Percentiles rank a stretch among this genome's conserved stretches.
phyloP scores from a whole-genome alignment of 805 yeast species.

The Wickerhamiella domercqiae region DNA sequence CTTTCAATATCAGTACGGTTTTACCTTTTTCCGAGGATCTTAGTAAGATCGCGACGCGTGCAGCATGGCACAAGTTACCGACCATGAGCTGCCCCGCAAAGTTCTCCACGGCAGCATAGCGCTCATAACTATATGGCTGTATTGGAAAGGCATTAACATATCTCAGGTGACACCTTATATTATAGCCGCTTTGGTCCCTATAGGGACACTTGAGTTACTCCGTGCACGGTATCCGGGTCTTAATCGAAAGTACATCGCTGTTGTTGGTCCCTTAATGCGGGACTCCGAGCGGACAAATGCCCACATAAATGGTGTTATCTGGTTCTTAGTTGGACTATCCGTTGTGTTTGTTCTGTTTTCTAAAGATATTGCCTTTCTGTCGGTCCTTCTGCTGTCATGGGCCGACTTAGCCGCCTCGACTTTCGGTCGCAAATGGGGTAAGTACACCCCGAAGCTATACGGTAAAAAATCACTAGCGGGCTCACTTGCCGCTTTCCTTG shows the following conservation, averaged over 20 bases:
- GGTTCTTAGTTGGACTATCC: constrained; percentile 68
- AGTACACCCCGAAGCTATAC: constrained; percentile 63
- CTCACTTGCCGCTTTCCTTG: constrained; percentile 63
- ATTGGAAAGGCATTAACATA: constrained; percentile 44
- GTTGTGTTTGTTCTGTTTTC: constrained; percentile 56
- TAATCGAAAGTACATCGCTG: constrained; percentile 49
- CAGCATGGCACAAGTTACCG: no score
- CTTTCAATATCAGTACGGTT: no score
- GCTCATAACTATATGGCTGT: constrained; percentile 57
- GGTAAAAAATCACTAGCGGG: constrained; percentile 80
- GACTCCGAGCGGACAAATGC: constrained; percentile 51
- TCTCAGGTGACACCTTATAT: constrained; percentile 47
- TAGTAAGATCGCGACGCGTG: no score
- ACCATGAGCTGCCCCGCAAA: constrained; percentile 84
- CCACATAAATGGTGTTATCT: constrained; percentile 65
- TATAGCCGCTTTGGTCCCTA: constrained; percentile 35
- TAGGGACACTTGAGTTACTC: constrained; percentile 49
- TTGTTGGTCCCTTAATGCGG: constrained; percentile 72
- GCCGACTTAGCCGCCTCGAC: constrained; percentile 96
- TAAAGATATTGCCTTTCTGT: constrained; percentile 65
- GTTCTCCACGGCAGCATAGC: constrained; percentile 82
- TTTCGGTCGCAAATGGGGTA: constrained; percentile 73
- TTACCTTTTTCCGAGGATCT: no score
- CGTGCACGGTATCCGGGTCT: constrained; percentile 48
- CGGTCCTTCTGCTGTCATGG: constrained; percentile 80